Conservation (phyloP, 208 protist species). For the Leishmania gerbilli region DNA sequence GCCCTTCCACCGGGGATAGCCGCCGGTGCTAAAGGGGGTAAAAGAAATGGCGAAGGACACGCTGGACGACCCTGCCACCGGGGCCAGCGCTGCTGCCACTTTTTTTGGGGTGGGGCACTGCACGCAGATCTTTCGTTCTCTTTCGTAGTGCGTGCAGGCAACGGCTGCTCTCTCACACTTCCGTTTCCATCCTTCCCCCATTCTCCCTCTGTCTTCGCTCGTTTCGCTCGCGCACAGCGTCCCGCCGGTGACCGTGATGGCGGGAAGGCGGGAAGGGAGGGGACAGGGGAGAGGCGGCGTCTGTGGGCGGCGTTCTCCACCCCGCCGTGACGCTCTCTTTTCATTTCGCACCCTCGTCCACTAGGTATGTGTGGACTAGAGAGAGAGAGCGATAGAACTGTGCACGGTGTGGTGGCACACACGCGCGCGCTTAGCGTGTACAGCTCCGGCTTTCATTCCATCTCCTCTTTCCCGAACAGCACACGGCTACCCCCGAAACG, state of each 20-base stretch:
- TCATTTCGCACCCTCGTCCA: background rate
- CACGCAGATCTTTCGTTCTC: background rate
- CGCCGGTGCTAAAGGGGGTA: background rate
- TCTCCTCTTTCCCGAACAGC: too few relatives aligned
- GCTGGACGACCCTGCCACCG: background rate
- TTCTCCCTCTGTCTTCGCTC: background rate
- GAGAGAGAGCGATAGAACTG: background rate
- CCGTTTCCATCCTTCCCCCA: background rate
- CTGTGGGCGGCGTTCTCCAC: background rate
- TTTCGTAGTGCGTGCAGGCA: background rate
- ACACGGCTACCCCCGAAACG: background rate
- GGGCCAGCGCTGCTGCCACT: background rate
- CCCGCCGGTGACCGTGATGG: background rate
- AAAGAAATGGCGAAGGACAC: background rate
- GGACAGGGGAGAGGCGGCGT: background rate
- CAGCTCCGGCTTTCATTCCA: background rate
- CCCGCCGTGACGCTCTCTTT: background rate
- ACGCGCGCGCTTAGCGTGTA: background rate
- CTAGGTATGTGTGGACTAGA: background rate
- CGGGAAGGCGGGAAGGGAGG: background rate
- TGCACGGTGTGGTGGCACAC: background rate
- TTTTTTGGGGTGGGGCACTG: background rate
- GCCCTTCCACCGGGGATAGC: background rate
- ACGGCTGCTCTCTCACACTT: background rate
- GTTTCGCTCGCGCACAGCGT: background rate